Evolutionary conservation across 2,329 filamentous ascomycete genomes (phyloP).

Genomic region (Pseudogymnoascus sp.): DNA sequence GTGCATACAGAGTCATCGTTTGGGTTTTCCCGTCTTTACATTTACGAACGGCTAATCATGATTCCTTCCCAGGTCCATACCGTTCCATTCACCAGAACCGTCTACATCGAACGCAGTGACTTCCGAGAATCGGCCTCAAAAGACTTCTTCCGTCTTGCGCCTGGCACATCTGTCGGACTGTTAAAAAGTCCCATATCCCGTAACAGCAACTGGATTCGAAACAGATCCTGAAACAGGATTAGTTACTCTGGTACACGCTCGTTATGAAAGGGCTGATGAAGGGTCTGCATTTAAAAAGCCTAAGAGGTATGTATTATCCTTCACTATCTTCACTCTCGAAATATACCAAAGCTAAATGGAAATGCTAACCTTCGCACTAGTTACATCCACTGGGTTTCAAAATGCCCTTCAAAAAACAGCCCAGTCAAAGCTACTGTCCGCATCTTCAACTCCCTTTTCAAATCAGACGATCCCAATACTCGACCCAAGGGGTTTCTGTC

Average conservation of each 20-base stretch:
- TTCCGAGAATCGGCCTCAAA: constrained; percentile 67
- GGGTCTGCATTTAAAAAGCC: not conserved
- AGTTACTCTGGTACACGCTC: constrained; percentile 61
- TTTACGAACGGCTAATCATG: constrained; percentile 31
- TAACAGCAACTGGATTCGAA: constrained; percentile 64
- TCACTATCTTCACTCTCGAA: not conserved
- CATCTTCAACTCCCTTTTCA: constrained; percentile 78
- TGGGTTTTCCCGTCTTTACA: constrained; percentile 61
- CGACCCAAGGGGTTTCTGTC: constrained; percentile 74
- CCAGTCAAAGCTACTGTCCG: constrained; percentile 62
- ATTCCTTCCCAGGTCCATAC: constrained; percentile 44
- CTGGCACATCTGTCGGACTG: constrained; percentile 67
- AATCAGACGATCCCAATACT: constrained; percentile 72
- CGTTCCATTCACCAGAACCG: constrained; percentile 61
- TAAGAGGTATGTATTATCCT: not conserved
- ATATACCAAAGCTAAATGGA: constrained; percentile 38
- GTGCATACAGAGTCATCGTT: constrained; percentile 53
- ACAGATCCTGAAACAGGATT: constrained; percentile 55
- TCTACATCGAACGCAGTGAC: constrained; percentile 79
- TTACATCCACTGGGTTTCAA: constrained; percentile 84
- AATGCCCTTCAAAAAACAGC: constrained; percentile 55
- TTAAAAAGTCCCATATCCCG: constrained; percentile 64
- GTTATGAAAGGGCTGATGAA: constrained; percentile 54
- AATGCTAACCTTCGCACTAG: constrained; percentile 71
- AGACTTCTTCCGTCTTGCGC: constrained; percentile 73